A percentile compares a stretch with the other conserved stretches of the same genome.
phyloP scores from a whole-genome alignment of 345 rosid genomes.

The Eucalyptus camaldulensis region DNA sequence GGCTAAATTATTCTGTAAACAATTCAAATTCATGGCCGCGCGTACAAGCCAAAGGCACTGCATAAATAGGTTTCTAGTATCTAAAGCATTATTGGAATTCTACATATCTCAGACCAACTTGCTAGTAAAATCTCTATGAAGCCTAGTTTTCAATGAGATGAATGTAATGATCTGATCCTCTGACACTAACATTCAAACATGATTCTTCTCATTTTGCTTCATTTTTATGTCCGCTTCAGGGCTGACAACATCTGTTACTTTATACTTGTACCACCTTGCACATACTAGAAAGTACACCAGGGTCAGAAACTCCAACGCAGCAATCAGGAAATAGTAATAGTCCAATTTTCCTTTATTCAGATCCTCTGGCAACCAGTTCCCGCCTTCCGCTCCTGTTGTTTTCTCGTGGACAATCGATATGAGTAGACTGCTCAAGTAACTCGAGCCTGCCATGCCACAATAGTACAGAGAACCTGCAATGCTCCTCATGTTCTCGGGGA shows the following conservation, averaged over 20 bases:
- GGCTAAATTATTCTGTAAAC: not conserved
- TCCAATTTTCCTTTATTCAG: conserved; percentile 40
- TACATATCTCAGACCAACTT: not conserved
- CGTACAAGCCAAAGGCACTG: not conserved
- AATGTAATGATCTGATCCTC: not conserved
- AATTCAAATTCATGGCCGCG: not conserved
- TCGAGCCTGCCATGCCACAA: conserved; percentile 29
- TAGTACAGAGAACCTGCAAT: conserved; percentile 30
- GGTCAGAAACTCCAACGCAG: conserved; percentile 11
- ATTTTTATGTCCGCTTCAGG: not conserved
- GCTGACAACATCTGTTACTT: not conserved
- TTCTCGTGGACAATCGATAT: conserved; percentile 19
- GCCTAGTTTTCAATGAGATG: not conserved
- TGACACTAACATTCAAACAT: not conserved
- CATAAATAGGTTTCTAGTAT: not conserved
- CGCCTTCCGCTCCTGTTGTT: conserved; percentile 4
- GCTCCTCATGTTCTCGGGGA: conserved; percentile 58
- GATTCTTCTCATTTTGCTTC: not conserved
- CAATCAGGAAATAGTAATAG: conserved; percentile 23
- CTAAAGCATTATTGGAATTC: too few species aligned
- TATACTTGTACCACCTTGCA: conserved; percentile 31
- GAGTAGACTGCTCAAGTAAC: conserved; percentile 22
- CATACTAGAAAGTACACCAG: conserved; percentile 17
- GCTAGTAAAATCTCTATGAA: not conserved
- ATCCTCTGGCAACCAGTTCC: conserved; percentile 42